These are phyloP conservation scores for Eucalyptus albens DNA, from an alignment of 345 rosid species.

Conservation along the genomic window DNA sequence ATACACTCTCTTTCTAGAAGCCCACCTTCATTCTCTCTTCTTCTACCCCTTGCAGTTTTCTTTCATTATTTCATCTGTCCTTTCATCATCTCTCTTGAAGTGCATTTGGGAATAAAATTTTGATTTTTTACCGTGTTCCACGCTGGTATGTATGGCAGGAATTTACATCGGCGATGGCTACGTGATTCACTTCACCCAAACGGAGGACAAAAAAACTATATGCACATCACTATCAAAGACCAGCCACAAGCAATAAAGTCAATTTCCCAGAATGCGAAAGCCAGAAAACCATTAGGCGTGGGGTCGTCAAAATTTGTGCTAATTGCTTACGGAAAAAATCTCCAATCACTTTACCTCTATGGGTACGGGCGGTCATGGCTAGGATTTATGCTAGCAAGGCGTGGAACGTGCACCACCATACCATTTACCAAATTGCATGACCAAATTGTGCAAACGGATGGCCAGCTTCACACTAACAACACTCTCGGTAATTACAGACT, in stretches of 20 bases:
- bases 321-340: not conserved
- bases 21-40: too few relatives aligned
- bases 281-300: not conserved
- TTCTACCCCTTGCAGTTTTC: too few relatives aligned
- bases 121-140: not conserved
- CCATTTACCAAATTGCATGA: not conserved
- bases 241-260: not conserved
- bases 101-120: not conserved
- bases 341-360: not conserved
- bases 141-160: not conserved
- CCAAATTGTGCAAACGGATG: not conserved
- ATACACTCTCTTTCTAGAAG: too few relatives aligned
- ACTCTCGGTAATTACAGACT: not conserved
- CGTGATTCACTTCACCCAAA: not conserved
- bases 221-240: not conserved
- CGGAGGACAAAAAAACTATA: not conserved
- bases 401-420: not conserved
- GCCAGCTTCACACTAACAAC: not conserved
- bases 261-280: not conserved
- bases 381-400: not conserved
- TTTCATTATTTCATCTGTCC: too few relatives aligned
- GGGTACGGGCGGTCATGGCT: not conserved
- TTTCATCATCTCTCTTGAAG: too few relatives aligned
- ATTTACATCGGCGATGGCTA: not conserved
- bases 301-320: not conserved